Conservation (phyloP, 2,329 filamentous ascomycete species). For the Coleophoma crateriformis region DNA sequence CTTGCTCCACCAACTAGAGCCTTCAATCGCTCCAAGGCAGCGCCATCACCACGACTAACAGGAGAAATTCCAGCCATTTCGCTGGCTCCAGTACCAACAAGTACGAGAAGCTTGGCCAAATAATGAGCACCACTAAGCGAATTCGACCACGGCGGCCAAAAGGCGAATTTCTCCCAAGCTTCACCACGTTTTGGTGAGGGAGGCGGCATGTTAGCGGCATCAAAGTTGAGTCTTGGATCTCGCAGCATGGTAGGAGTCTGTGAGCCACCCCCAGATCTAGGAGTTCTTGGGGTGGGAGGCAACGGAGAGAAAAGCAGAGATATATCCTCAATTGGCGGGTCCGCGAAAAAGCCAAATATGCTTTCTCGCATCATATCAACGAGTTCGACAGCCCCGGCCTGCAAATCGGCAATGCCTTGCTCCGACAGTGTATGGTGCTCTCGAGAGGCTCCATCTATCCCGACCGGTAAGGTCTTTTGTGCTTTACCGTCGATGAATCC, state of each 20-base stretch:
- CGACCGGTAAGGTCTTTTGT: conserved; percentile 72
- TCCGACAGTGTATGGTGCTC: conserved; percentile 75
- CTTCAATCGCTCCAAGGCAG: conserved; percentile 67
- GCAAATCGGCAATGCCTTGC: conserved; percentile 65
- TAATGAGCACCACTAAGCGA: conserved; percentile 90
- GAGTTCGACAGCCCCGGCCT: conserved; percentile 76
- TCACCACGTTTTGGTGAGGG: conserved; percentile 76
- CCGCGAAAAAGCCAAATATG: conserved; percentile 76
- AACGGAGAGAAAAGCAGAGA: conserved; percentile 81
- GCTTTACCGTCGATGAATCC: conserved; percentile 84
- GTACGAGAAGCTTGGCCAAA: conserved; percentile 71
- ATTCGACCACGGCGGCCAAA: conserved; percentile 93
- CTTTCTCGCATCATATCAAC: conserved; percentile 77
- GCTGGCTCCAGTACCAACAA: conserved; percentile 81
- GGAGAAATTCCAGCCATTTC: conserved; percentile 76
- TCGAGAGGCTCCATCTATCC: conserved; percentile 75
- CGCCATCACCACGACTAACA: conserved; percentile 48
- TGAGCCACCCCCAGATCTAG: conserved; percentile 40
- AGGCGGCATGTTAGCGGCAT: conserved; percentile 69
- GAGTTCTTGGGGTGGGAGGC: conserved; percentile 63
- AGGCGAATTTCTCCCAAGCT: conserved; percentile 88
- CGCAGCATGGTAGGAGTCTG: conserved; percentile 51
- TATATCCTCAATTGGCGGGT: conserved; percentile 85
- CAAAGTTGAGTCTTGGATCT: conserved; percentile 75
- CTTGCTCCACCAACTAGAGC: conserved; percentile 70